Conservation (phyloP, 2,329 filamentous ascomycete species). For the Pseudogymnoascus sp. region DNA sequence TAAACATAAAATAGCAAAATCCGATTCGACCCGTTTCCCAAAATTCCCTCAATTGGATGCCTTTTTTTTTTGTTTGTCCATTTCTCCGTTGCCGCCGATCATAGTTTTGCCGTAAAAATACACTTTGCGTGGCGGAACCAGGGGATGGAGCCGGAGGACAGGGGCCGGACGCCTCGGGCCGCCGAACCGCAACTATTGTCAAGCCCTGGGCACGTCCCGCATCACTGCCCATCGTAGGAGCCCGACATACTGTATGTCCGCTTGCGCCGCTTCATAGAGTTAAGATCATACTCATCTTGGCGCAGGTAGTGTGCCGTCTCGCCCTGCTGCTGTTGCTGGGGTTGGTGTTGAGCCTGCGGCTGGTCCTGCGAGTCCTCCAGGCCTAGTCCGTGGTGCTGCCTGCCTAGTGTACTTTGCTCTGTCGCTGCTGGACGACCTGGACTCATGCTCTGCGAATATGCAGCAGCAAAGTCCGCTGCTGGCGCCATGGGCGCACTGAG, state of each 20-base stretch:
- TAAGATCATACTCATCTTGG: constrained; percentile 3
- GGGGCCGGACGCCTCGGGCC: neutral
- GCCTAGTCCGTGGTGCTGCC: constrained; percentile 11
- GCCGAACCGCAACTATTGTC: neutral
- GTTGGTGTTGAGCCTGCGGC: constrained; percentile 21
- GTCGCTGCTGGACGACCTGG: constrained; percentile 15
- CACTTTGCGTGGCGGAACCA: neutral
- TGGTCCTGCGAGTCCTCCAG: constrained; percentile 19
- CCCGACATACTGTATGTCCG: constrained; percentile 15
- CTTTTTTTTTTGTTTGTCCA: neutral
- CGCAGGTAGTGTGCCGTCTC: constrained; percentile 24
- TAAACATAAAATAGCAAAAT: neutral
- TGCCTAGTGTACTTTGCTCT: constrained; percentile 21
- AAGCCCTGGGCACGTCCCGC: neutral
- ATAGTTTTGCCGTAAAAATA: constrained; percentile 9
- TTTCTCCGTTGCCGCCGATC: constrained; percentile 5
- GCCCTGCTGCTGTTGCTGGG: constrained; percentile 22
- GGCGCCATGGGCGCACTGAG: constrained; percentile 50
- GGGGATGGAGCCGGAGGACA: neutral
- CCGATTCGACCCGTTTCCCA: neutral
- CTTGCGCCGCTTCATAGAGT: constrained; percentile 7
- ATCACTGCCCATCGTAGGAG: constrained; percentile 10
- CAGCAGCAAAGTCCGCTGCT: constrained; percentile 42
- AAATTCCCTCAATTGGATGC: neutral
- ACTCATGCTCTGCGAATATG: constrained; percentile 25